Percentiles rank a stretch among this genome's conserved stretches.
Conservation (phyloP, 768 basidiomycete species). For the Boletus reticulatus region DNA sequence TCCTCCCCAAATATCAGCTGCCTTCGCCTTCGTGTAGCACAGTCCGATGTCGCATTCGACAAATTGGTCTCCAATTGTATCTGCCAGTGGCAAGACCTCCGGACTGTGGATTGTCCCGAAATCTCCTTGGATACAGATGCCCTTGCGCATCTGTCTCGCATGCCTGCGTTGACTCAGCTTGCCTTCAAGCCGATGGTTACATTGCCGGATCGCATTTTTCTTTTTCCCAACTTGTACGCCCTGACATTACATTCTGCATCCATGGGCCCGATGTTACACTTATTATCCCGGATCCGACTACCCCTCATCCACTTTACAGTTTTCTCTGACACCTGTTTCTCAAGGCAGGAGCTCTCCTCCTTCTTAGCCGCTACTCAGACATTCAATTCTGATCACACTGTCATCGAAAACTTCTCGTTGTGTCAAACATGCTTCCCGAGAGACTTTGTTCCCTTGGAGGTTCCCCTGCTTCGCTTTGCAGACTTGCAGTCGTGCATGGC, state of each 20-base stretch:
- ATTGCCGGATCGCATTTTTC: neutral
- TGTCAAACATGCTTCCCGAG: too few species aligned
- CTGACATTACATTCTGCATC: neutral
- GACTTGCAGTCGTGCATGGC: neutral
- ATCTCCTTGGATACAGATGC: neutral
- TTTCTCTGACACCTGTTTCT: neutral
- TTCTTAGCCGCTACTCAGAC: too few species aligned
- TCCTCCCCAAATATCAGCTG: neutral
- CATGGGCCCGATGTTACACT: neutral
- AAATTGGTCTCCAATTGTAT: neutral
- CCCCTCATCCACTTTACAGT: neutral
- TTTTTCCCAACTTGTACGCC: neutral
- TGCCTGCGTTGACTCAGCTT: neutral
- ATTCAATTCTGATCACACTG: neutral
- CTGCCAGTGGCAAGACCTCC: neutral
- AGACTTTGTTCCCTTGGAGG: neutral
- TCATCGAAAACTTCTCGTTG: neutral
- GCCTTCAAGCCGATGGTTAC: too few species aligned
- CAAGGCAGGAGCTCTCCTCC: neutral
- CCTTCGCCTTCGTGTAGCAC: neutral
- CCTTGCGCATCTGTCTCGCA: neutral
- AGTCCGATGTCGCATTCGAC: too few species aligned
- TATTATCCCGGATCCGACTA: too few species aligned
- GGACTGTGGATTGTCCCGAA: neutral
- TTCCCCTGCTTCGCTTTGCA: neutral